Percentiles rank a stretch among this genome's conserved stretches.
Evolutionary conservation across 805 yeast genomes (phyloP).

Genomic region (Lachancea waltii): DNA sequence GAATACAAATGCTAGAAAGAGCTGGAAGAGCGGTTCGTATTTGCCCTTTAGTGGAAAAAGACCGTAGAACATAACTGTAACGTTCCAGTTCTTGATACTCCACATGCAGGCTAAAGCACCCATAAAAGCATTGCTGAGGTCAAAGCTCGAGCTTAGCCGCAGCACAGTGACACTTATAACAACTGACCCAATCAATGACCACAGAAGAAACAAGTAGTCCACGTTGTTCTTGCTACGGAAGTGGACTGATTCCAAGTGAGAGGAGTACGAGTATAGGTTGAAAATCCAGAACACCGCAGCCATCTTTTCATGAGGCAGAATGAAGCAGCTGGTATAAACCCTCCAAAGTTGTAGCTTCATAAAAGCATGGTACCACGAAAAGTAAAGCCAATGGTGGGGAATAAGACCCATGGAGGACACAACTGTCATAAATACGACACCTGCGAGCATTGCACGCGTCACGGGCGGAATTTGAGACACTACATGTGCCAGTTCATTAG

Average conservation of each 20-base stretch:
- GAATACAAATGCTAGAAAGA: conserved; percentile 37
- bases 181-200: conserved; percentile 18
- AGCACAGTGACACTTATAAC: conserved; percentile 5
- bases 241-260: conserved; percentile 20
- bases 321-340: conserved; percentile 21
- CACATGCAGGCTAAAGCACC: conserved; percentile 48
- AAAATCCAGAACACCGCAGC: conserved; percentile 24
- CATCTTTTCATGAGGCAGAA: conserved; percentile 23
- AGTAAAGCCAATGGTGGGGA: conserved; percentile 37
- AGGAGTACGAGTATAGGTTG: conserved; percentile 24
- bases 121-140: conserved; percentile 21
- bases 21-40: conserved; percentile 41
- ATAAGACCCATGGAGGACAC: conserved; percentile 32
- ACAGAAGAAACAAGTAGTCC: conserved; percentile 25
- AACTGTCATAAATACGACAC: conserved; percentile 41
- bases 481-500: conserved; percentile 8
- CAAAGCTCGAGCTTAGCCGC: conserved; percentile 4
- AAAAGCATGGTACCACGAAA: conserved; percentile 22
- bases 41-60: conserved; percentile 50
- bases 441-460: conserved; percentile 47
- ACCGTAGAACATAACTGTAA: conserved; percentile 46
- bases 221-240: conserved; percentile 16
- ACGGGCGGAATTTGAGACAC: conserved; percentile 47
- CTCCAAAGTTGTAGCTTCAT: conserved; percentile 27
- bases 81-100: conserved; percentile 51